Evolutionary conservation across 495 filamentous ascomycete species (phyloP), one percentile per base, ranked within the genome.

Genomic region (Geoglossum glabrum): DNA sequence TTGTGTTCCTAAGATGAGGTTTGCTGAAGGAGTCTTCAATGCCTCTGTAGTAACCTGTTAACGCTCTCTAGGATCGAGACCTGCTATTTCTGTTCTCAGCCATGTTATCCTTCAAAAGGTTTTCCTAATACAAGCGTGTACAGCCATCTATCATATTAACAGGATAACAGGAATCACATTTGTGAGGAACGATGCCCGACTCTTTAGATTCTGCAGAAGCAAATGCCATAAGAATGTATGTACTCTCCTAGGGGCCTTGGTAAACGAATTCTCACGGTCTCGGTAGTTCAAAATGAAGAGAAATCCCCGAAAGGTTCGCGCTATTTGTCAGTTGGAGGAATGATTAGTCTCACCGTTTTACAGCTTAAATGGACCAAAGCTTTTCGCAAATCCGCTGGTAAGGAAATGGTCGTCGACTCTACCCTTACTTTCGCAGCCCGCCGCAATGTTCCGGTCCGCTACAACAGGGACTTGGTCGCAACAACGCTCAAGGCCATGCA

Each of bases 321-420:
- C 67, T 19, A 72, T 71, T 55, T 59, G 65, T 38, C 9, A 5
- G 17, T n/a, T 66, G 70, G 59, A 63, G 60, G 57, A 71, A 71
- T 31, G 10, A n/a, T 15, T 30, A 36, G 28, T 30, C 34, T 28
- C 19, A 56, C 51, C 6, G 19, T 31, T 34, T 43, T n/a, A 36
- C 23, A 85, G 71, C 76, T 94, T 66, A 86, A 85, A 70, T 94
- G 87, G 87, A 94, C 87, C 54, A 89, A 89, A 75, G 76, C 80
- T 59, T 81, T 80, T 70, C 83, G 87, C 70, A 82, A 85, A 68
- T 79, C 82, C 52, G 77, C 77, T 60, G 86, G 85, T 66, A 88
- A 89, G 70, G 87, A 95, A 71, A 90, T 95, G 84, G 82, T 85
- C 61, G 90, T 97, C 70, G 92, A 99, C 78, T 82, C 77, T 59